phyloP scores from a whole-genome alignment of 208 protist species.

The Porcisia deanei region DNA sequence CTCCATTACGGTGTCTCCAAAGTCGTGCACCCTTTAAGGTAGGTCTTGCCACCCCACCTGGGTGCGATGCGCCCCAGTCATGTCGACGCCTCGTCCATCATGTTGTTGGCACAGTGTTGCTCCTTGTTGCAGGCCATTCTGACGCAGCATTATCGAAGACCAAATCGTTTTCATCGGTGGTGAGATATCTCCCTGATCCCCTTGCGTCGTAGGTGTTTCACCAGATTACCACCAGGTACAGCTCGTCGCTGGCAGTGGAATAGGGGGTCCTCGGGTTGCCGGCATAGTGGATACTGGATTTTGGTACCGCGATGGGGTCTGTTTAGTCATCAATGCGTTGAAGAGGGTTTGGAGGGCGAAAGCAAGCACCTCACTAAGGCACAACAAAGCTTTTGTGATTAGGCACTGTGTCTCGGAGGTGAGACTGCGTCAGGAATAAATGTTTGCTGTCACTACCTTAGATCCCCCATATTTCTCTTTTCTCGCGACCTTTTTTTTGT shows the following conservation, averaged over 20 bases:
- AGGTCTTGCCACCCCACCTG: too few relatives aligned
- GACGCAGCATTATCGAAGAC: background rate
- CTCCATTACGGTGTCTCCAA: too few relatives aligned
- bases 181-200: too few relatives aligned
- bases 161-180: background rate
- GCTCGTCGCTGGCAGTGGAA: background rate
- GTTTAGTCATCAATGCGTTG: too few relatives aligned
- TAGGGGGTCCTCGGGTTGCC: background rate
- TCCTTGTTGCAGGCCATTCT: background rate
- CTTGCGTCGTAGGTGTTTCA: background rate
- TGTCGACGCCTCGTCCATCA: too few relatives aligned
- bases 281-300: background rate
- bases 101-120: background rate
- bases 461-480: background rate
- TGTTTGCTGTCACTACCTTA: background rate
- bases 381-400: too few relatives aligned
- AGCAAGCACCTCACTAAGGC: too few relatives aligned
- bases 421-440: background rate
- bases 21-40: too few relatives aligned
- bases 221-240: background rate
- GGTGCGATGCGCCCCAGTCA: too few relatives aligned
- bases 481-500: background rate
- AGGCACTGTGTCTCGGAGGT: too few relatives aligned
- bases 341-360: too few relatives aligned
- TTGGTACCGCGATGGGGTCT: background rate